Evolutionary conservation across 2,329 filamentous ascomycete genomes (phyloP).

Genomic region (Daldinia sp.): DNA sequence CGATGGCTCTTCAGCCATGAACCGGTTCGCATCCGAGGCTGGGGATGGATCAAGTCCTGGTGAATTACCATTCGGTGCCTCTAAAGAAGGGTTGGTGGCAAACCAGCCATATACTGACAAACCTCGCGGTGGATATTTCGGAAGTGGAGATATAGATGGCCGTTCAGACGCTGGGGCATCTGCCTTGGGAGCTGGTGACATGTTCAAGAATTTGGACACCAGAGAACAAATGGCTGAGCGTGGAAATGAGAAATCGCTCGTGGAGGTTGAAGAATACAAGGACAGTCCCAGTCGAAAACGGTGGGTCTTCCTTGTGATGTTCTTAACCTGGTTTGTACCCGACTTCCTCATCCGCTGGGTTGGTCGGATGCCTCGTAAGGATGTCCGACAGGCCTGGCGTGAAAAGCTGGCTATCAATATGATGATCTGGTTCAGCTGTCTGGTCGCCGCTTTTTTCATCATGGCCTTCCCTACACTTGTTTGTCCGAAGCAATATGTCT

Average conservation of each 20-base stretch:
- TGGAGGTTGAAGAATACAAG: slow-evolving; percentile 87
- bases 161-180: slow-evolving; percentile 93
- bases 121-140: slow-evolving; percentile 82
- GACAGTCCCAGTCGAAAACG: slow-evolving; percentile 85
- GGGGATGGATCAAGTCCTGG: slow-evolving; percentile 71
- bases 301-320: slow-evolving; percentile 87
- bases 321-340: slow-evolving; percentile 88
- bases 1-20: slow-evolving; percentile 68
- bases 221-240: slow-evolving; percentile 95
- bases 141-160: slow-evolving; percentile 79
- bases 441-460: slow-evolving; percentile 86
- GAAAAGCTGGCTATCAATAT: slow-evolving; percentile 99
- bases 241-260: slow-evolving; percentile 88
- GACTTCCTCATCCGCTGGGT: slow-evolving; percentile 82
- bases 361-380: slow-evolving; percentile 90
- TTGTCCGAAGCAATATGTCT: slow-evolving; percentile 92
- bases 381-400: slow-evolving; percentile 92
- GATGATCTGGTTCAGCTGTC: slow-evolving; percentile 91
- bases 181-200: slow-evolving; percentile 91
- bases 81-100: slow-evolving; percentile 68
- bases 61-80: slow-evolving; percentile 68
- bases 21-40: slow-evolving; percentile 70
- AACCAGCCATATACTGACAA: slow-evolving; percentile 79
- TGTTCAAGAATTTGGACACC: slow-evolving; percentile 98
- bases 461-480: slow-evolving; percentile 87